Evolutionary conservation across 495 filamentous ascomycete genomes (phyloP).

Genomic region (Xylaria venustula): DNA sequence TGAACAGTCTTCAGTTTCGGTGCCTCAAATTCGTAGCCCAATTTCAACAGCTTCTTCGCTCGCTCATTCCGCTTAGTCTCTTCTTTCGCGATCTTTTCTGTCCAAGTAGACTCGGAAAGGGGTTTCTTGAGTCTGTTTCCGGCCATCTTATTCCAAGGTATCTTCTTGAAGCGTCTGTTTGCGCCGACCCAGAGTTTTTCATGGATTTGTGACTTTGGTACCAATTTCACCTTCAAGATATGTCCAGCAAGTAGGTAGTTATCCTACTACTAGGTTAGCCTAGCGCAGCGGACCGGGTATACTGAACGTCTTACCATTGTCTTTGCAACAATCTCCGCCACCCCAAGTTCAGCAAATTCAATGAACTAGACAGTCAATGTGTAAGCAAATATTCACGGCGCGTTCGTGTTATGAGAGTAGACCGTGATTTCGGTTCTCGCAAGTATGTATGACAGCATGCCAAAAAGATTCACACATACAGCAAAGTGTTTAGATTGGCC

Average conservation of each 20-base stretch:
- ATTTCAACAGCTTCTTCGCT: slow-evolving; percentile 69
- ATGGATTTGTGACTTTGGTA: slow-evolving; percentile 75
- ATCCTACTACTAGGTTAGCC: slow-evolving; percentile 40
- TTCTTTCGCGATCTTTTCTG: slow-evolving; percentile 67
- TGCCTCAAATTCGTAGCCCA: slow-evolving; percentile 82
- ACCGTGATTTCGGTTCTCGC: neutral
- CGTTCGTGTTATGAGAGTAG: no score
- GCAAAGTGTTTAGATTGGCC: slow-evolving; percentile 88
- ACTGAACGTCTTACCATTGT: slow-evolving; percentile 64
- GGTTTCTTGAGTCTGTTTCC: slow-evolving; percentile 69
- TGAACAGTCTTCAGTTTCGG: slow-evolving; percentile 69
- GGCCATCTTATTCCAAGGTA: slow-evolving; percentile 82
- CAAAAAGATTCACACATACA: slow-evolving; percentile 3
- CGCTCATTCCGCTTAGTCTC: slow-evolving; percentile 63
- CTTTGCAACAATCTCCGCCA: slow-evolving; percentile 83
- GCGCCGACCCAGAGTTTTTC: slow-evolving; percentile 81
- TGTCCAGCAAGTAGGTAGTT: slow-evolving; percentile 95
- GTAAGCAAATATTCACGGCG: neutral
- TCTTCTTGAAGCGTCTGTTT: slow-evolving; percentile 81
- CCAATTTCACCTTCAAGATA: slow-evolving; percentile 79
- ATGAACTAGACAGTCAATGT: slow-evolving; percentile 54
- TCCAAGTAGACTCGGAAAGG: slow-evolving; percentile 71
- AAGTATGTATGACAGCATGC: neutral
- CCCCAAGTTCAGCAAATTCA: slow-evolving; percentile 74
- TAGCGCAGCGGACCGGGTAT: neutral